phyloP scores from a whole-genome alignment of 1,284 basidiomycete genomes.

The Microbotryum silenes-acaulis region DNA sequence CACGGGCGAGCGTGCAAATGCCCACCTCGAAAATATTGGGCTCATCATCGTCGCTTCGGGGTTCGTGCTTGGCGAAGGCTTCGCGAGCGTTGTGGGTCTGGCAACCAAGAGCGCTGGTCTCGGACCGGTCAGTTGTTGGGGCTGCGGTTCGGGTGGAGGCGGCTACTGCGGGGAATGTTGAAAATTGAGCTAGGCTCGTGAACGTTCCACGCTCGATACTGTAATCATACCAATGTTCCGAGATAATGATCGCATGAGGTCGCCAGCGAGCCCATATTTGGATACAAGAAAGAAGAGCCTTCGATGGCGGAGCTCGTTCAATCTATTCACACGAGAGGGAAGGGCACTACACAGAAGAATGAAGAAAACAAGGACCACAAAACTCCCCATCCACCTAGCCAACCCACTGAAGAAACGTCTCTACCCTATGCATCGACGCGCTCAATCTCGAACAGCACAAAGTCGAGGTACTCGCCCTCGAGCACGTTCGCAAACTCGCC shows the following conservation, averaged over 20 bases:
- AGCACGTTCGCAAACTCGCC: slow-evolving; percentile 85
- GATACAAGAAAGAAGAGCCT: no score
- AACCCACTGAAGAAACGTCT: neutral
- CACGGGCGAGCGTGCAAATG: slow-evolving; percentile 38
- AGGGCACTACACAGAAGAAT: no score
- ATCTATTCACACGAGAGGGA: no score
- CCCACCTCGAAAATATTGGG: slow-evolving; percentile 50
- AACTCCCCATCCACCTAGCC: no score
- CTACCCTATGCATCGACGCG: slow-evolving; percentile 9
- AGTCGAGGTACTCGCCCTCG: slow-evolving; percentile 91
- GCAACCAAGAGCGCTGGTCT: slow-evolving; percentile 65
- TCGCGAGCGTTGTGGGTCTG: slow-evolving; percentile 73
- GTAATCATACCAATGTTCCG: no score
- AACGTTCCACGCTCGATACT: neutral
- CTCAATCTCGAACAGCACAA: slow-evolving; percentile 59
- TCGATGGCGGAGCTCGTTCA: no score
- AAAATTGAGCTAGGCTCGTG: neutral
- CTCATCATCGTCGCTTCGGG: slow-evolving; percentile 86
- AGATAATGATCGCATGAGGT: no score
- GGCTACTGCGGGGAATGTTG: slow-evolving; percentile 38
- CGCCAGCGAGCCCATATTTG: no score
- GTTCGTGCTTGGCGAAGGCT: slow-evolving; percentile 86
- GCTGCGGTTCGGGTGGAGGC: slow-evolving; percentile 65
- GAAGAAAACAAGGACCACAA: no score
- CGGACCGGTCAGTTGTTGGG: slow-evolving; percentile 66